Evolutionary conservation across 2,329 filamentous ascomycete species (phyloP).

Genomic region (Aspergillus unguis): DNA sequence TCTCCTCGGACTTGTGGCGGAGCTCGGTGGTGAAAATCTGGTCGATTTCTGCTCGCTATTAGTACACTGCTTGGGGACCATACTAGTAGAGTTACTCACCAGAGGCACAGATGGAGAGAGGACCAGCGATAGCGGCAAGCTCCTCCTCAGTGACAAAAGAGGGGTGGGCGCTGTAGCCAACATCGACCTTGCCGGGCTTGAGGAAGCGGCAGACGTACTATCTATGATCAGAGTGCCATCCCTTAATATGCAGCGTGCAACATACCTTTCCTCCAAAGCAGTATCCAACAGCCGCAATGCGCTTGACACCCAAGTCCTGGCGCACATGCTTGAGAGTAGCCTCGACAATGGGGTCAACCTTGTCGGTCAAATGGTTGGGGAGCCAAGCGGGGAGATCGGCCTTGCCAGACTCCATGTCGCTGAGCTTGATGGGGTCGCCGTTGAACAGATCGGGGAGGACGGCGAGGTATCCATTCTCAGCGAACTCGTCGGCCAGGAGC

Average conservation of each 20-base stretch:
- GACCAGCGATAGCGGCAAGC: conserved; percentile 62
- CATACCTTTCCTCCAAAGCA: conserved; percentile 70
- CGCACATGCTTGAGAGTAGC: conserved; percentile 55
- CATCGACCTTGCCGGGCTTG: conserved; percentile 60
- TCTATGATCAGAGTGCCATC: conserved; percentile 4
- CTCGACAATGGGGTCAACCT: conserved; percentile 54
- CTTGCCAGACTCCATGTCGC: conserved; percentile 46
- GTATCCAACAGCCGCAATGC: conserved; percentile 66
- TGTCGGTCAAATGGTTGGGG: conserved; percentile 45
- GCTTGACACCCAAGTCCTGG: conserved; percentile 54
- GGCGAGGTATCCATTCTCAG: conserved; percentile 67
- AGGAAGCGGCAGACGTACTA: conserved; percentile 69
- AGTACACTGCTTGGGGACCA: neutral
- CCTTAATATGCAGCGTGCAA: neutral
- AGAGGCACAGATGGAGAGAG: conserved; percentile 63
- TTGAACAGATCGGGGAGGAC: conserved; percentile 70
- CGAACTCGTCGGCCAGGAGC: conserved; percentile 71
- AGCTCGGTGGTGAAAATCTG: conserved; percentile 62
- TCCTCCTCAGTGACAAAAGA: conserved; percentile 69
- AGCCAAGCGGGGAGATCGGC: conserved; percentile 53
- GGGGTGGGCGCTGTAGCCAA: conserved; percentile 72
- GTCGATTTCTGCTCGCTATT: conserved; percentile 53
- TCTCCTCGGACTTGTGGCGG: conserved; percentile 63
- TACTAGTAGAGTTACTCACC: conserved; percentile 30
- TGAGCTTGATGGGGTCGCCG: conserved; percentile 59